Base-by-base conservation (phyloP, 495 filamentous ascomycete species). In the Daldinia vernicosa region DNA sequence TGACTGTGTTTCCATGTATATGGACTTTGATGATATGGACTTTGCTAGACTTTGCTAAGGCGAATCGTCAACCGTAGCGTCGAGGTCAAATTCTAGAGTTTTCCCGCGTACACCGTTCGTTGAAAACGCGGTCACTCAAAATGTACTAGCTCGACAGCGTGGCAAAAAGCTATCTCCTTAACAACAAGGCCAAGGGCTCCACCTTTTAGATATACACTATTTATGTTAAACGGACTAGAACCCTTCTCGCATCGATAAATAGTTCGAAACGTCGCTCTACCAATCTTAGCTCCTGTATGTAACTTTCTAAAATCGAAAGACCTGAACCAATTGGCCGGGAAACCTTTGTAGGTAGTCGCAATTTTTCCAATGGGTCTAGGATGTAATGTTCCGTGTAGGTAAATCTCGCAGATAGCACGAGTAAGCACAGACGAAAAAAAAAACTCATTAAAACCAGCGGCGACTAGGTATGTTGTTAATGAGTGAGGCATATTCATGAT, bases 201-300 rank as follows among this genome's bases (percentile, higher is more conserved):
- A 40, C 55, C 40, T 4, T 24, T 43, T 27, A 39, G 35, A 14
- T 47, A 30, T 30, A n/a, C n/a, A n/a, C n/a, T n/a, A 62, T 33
- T 39, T 53, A 57, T 19, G 50, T 58, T 45, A 61, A 24, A 52
- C 12, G 7, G 40, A 58, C 39, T 47, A 57, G 43, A 60, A 56
- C 54, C 54, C 60, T 72, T 60, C 51, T 35, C 61, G 45, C 52
- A 64, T 72, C n/a, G 32, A 67, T 43, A 9, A 64, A 50, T 17
- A 54, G 22, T 24, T 45, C 15, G 24, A 30, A 15, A 53, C 26
- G 22, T 47, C 19, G 30, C 39, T 62, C 40, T 66, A 65, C 22
- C 50, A 66, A 5, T 11, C 28, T 63, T 62, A 64, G 55, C 33
- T 60, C 53, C 47, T 50, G 14, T 61, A 8, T 50, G 14, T 61